Conservation (phyloP, 1,284 basidiomycete genomes). For the Papiliotrema laurentii region DNA sequence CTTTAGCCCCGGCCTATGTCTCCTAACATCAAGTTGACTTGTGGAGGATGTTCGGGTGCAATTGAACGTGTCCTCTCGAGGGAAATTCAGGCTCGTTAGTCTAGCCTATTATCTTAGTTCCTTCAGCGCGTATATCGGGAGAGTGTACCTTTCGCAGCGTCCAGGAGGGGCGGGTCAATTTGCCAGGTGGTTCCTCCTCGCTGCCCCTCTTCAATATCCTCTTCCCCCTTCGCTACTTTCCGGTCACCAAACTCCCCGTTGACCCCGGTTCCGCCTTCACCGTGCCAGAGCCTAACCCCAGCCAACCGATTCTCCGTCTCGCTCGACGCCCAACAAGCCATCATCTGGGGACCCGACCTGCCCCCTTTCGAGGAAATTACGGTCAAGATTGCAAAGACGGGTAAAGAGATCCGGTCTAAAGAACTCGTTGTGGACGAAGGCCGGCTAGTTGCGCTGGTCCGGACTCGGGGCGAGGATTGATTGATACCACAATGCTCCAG, state of each 20-base stretch:
- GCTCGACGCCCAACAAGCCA: constrained; percentile 36
- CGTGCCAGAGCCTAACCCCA: no score
- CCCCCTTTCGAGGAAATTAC: constrained; percentile 41
- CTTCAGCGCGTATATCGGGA: background rate
- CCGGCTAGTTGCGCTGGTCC: constrained; percentile 13
- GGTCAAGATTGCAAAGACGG: constrained; percentile 47
- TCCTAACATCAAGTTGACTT: constrained; percentile 48
- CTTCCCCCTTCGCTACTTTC: no score
- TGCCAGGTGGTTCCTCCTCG: no score
- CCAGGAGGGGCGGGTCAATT: no score
- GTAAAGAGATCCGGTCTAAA: constrained; percentile 40
- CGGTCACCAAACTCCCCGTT: no score
- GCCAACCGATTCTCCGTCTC: constrained; percentile 43
- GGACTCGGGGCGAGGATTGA: no score
- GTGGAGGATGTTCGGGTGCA: constrained; percentile 45
- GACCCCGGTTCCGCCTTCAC: no score
- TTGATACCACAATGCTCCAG: no score
- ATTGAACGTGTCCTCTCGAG: constrained; percentile 45
- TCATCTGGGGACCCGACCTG: constrained; percentile 43
- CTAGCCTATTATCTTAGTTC: background rate
- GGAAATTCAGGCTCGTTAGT: constrained; percentile 44
- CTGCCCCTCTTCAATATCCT: no score
- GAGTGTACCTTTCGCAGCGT: background rate
- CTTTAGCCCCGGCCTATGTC: constrained; percentile 40
- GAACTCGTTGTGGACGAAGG: constrained; percentile 18